Conservation (phyloP, 2,329 filamentous ascomycete genomes). For the Diaporthe nobilis region DNA sequence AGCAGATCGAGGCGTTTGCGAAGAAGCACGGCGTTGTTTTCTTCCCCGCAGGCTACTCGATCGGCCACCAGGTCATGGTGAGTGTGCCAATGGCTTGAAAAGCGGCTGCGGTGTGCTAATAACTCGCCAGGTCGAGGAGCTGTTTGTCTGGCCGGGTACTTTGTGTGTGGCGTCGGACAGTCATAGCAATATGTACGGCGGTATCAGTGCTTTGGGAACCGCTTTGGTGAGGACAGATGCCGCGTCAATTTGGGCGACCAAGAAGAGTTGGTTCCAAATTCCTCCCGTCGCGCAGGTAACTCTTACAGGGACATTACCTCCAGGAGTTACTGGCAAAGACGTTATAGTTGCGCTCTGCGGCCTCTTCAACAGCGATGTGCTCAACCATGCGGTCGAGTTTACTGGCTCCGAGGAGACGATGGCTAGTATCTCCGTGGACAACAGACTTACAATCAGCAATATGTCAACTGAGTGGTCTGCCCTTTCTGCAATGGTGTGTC, state of each 20-base stretch:
- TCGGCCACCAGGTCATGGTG: conserved; percentile 91
- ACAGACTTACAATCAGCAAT: conserved; percentile 81
- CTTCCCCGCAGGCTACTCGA: conserved; percentile 83
- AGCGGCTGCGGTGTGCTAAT: not conserved
- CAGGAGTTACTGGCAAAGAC: conserved; percentile 92
- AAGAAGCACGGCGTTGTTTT: conserved; percentile 82
- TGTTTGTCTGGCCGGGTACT: conserved; percentile 86
- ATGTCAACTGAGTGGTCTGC: conserved; percentile 83
- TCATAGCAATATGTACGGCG: conserved; percentile 89
- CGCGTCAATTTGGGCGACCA: conserved; percentile 87
- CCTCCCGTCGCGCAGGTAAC: conserved; percentile 87
- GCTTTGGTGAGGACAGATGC: conserved; percentile 90
- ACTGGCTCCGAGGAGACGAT: conserved; percentile 84
- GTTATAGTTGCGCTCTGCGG: conserved; percentile 92
- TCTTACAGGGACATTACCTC: conserved; percentile 80
- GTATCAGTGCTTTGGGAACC: conserved; percentile 82
- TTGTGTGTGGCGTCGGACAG: conserved; percentile 83
- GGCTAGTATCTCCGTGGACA: conserved; percentile 78
- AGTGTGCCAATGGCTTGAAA: conserved; percentile 53
- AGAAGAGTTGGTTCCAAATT: conserved; percentile 88
- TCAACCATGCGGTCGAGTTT: conserved; percentile 94
- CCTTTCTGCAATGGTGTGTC: conserved; percentile 33
- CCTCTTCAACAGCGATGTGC: conserved; percentile 86
- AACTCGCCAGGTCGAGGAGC: conserved; percentile 70
- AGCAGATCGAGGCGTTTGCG: conserved; percentile 86